Conservation (phyloP, 176 grass and related monocot genomes). For the Coix lacrymajobi region DNA sequence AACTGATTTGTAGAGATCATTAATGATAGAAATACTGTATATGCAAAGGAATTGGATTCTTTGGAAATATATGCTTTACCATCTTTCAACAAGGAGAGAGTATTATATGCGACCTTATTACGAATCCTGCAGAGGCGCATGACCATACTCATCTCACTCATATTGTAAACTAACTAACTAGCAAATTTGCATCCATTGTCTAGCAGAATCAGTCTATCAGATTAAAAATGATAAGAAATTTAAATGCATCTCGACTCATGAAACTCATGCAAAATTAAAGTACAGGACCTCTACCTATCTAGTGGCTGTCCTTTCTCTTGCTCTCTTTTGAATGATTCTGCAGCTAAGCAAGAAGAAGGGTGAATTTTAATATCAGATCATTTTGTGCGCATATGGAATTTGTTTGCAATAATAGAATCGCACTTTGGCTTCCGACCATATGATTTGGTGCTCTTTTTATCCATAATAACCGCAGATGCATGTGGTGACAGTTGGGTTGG, state of each 20-base stretch:
- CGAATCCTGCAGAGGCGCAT: not conserved
- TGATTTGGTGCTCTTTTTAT: constrained; percentile 17
- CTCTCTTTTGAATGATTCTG: not conserved
- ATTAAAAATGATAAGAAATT: not conserved
- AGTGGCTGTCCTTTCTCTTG: not conserved
- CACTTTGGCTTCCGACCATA: not conserved
- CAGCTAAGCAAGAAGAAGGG: constrained; percentile 4
- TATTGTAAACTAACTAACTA: not conserved
- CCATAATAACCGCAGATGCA: not conserved
- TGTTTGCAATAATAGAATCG: constrained; percentile 3
- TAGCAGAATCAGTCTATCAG: constrained; percentile 15
- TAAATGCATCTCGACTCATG: not conserved
- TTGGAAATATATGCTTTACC: constrained; percentile 22
- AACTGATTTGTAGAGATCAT: not conserved
- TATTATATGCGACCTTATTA: not conserved
- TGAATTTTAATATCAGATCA: not conserved
- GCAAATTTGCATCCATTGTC: constrained; percentile 11
- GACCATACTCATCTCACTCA: not conserved
- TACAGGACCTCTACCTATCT: not conserved
- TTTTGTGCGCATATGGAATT: not conserved
- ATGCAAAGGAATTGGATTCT: constrained; percentile 23
- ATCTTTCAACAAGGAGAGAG: constrained; percentile 6
- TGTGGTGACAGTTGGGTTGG: constrained; percentile 9
- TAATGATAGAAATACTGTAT: not conserved
- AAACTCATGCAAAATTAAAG: constrained; percentile 19